Evolutionary conservation across 23 red algal genomes (phyloP), one percentile per base, ranked within the genome.

Genomic region (Agarophyton chilense): DNA sequence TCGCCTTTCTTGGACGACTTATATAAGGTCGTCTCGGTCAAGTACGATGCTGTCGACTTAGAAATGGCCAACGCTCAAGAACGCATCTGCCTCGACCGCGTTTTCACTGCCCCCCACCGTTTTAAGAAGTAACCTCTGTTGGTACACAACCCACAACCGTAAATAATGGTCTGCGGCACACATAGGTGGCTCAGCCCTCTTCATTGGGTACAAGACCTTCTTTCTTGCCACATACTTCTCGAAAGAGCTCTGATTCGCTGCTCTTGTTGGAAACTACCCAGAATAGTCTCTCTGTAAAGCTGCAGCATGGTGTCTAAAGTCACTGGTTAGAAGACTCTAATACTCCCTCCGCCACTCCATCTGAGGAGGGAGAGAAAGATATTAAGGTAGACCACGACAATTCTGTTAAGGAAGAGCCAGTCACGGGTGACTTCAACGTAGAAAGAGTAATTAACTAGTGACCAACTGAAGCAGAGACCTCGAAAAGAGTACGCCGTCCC

Each of bases 1-100:
- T 58, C 82, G 42, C 61, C 82, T 14, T 54, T 87, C 36, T 40
- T 44, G 24, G 63, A 87, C 33, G 82, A 64, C 50, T 64, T 64
- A 6, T 87, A 31, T 75, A 24, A 45, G 38, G 82, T 87, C n/a
- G 47, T 79, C 19, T 79, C 75, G 13, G 10, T 56, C 17, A 47
- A 8, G 17, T 21, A 35, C 49, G 46, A 79, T 33, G 38, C 40
- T 22, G 75, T 79, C 11, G 75, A 55, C 0, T 7, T 79, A 11
- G 75, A 79, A 1, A 32, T 79, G 8, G 25, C 29, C 13, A 29
- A 36, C 9, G 38, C 10, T 19, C 54, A 79, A 4, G 47, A 54
- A 47, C n/a, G 75, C 13, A 53, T 79, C 1, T 79, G 46, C 1
- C 21, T 19, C 4, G 40, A 79, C 34, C 40, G 47, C 18, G 46